Base-by-base conservation (phyloP, 768 basidiomycete genomes). In the Tricholoma sp. region DNA sequence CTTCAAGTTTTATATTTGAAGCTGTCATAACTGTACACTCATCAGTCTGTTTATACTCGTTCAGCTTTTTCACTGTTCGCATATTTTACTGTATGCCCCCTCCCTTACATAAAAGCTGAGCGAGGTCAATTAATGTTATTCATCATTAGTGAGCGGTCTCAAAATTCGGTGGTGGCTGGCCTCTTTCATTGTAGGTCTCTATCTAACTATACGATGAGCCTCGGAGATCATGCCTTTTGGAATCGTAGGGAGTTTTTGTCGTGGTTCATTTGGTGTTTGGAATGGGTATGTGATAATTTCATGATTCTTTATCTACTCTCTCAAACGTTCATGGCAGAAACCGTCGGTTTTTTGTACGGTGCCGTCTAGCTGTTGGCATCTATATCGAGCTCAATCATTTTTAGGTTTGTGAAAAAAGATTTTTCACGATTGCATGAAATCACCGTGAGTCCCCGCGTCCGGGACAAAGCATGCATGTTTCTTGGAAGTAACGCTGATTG, bases 341-440 rank as follows among this genome's bases (percentile, higher is more conserved):
- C 72, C 20, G 69, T 74, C 28, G 63, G 60, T 3, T 70, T 69
- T 48, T 56, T 69, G 68, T 73, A 39, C 53, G 66, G 28, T 10
- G 11, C 6, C 4, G 13, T 11, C 37, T 36, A 17, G 39, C 15
- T 15, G 29, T n/a, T 15, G 24, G 24, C 24, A 18, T 18, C 39
- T 45, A 28, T 4, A 45, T 4, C 9, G 10, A 24, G 18, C 42
- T 45, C 31, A n/a, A 2, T 54, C 3, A 29, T 18, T n/a, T 10
- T 12, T 50, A 74, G 74, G 58, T 74, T 75, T 57, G 70, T 72
- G 53, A 74, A 71, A 52, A 70, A 70, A 47, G 65, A 72, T 32
- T 63, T 77, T 11, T 53, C 55, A 3, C 65, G 60, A 24, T 59
- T 76, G 17, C 60, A 68, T 9, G 66, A 74, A 37, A 71, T 76